Conservation (phyloP, 2,329 filamentous ascomycete species). For the Emergomyces orientalis region DNA sequence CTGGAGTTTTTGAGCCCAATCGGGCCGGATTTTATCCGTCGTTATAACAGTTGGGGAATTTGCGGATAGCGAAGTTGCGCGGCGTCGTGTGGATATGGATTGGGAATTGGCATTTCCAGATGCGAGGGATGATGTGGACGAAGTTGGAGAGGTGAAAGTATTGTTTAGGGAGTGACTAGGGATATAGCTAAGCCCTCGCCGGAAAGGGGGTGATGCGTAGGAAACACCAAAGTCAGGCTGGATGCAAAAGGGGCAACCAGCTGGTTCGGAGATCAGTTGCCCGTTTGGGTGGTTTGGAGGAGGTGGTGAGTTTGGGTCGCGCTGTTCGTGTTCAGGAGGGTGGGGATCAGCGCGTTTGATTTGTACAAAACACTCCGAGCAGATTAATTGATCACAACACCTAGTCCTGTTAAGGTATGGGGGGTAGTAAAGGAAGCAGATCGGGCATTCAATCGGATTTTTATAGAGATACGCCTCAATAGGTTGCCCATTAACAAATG, state of each 20-base stretch:
- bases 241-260: constrained; percentile 89
- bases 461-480: constrained; percentile 93
- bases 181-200: constrained; percentile 67
- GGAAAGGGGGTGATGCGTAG: constrained; percentile 81
- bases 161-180: constrained; percentile 42
- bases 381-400: constrained; percentile 93
- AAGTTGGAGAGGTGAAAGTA: constrained; percentile 61
- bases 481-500: constrained; percentile 87
- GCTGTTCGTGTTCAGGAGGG: constrained; percentile 63
- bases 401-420: constrained; percentile 88
- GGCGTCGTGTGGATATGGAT: constrained; percentile 39
- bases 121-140: constrained; percentile 71
- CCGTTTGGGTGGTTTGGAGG: constrained; percentile 40
- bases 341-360: constrained; percentile 93
- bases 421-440: constrained; percentile 93
- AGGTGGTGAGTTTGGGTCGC: constrained; percentile 33
- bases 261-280: constrained; percentile 79
- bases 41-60: constrained; percentile 79
- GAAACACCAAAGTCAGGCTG: constrained; percentile 95
- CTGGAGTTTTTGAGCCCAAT: constrained; percentile 86
- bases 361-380: constrained; percentile 97
- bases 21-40: constrained; percentile 82
- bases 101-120: constrained; percentile 42
- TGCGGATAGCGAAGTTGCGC: constrained; percentile 66
- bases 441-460: constrained; percentile 79